Percentiles rank a stretch among this genome's conserved stretches.
These are phyloP conservation scores for Cladochytrium tenue DNA, from an alignment of 371 early-diverging fungal species.

Conservation along the genomic window DNA sequence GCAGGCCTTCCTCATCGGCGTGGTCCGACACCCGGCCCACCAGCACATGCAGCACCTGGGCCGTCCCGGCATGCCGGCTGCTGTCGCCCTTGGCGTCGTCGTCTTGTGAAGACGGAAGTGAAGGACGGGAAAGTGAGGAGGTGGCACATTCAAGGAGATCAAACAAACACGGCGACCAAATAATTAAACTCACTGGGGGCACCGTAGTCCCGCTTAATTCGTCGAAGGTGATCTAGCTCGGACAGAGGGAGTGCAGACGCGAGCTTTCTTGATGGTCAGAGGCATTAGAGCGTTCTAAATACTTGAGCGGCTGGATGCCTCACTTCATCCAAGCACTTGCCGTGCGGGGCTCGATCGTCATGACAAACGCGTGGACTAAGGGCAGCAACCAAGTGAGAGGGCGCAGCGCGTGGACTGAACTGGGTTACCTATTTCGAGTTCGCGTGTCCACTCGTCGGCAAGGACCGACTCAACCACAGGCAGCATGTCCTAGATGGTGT, in stretches of 20 bases:
- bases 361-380: conserved; percentile 4
- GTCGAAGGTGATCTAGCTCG: too few species aligned
- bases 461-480: conserved; percentile 4
- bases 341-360: conserved; percentile 7
- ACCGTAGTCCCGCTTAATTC: too few species aligned
- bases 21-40: conserved; percentile 3
- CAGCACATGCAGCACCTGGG: conserved; percentile 4
- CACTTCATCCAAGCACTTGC: conserved; percentile 18
- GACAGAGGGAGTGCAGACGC: too few species aligned
- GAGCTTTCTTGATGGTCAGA: background rate
- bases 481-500: too few species aligned
- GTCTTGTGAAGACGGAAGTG: background rate
- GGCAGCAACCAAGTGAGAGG: background rate
- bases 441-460: conserved; percentile 15
- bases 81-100: background rate
- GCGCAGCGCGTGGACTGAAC: background rate
- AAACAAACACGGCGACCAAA: too few species aligned
- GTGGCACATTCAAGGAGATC: background rate
- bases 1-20: background rate
- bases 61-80: too few species aligned
- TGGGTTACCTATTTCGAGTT: conserved; percentile 15
- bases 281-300: background rate
- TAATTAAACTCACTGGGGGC: too few species aligned
- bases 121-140: background rate
- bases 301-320: background rate